Conservation (phyloP, 2,329 filamentous ascomycete species). For the Calonectria ilicicola region DNA sequence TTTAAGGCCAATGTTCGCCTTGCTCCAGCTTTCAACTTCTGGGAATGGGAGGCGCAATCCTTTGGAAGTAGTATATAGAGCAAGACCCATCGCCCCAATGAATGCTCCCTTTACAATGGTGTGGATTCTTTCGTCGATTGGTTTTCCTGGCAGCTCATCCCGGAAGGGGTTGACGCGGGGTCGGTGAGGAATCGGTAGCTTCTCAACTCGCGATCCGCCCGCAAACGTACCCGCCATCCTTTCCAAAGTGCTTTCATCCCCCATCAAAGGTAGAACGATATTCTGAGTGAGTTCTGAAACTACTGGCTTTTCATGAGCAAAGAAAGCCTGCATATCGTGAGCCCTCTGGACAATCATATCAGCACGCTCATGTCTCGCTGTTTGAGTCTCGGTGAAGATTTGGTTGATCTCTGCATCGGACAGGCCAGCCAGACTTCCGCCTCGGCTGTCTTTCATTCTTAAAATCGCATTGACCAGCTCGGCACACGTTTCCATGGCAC, state of each 20-base stretch:
- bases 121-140: neutral
- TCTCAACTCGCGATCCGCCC: neutral
- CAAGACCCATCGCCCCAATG: neutral
- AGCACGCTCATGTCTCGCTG: neutral
- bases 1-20: neutral
- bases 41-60: neutral
- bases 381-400: neutral
- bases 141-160: neutral
- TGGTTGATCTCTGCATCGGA: neutral
- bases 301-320: neutral
- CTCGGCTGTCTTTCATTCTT: neutral
- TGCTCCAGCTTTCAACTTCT: neutral
- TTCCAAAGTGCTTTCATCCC: neutral
- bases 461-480: neutral
- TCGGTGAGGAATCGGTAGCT: neutral
- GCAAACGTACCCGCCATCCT: neutral
- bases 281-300: neutral
- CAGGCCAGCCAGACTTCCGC: neutral
- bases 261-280: neutral
- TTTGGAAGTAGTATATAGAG: neutral
- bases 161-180: neutral
- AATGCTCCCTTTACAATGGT: neutral
- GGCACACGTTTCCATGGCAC: neutral
- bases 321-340: neutral
- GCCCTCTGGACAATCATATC: neutral